Evolutionary conservation across 1,139 yeast species (phyloP).

Genomic region (Geotrichum restrictum): DNA sequence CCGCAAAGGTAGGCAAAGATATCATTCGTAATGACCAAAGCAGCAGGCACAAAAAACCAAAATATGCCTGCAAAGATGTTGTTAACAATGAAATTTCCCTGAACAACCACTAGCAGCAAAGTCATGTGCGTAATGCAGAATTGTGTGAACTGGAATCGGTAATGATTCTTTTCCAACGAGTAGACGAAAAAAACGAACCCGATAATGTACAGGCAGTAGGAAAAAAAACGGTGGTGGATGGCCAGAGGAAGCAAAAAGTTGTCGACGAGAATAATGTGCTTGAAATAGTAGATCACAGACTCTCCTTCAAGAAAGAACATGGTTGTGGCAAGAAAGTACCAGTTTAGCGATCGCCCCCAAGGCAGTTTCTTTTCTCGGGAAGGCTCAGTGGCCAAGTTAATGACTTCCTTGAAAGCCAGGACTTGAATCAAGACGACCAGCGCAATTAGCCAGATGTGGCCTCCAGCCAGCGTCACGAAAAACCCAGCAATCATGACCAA

Average conservation of each 20-base stretch:
- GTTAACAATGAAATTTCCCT: constrained; percentile 86
- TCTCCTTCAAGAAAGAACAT: constrained; percentile 87
- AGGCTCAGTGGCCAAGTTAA: constrained; percentile 73
- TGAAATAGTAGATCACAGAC: constrained; percentile 61
- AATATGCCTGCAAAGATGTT: constrained; percentile 85
- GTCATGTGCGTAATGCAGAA: constrained; percentile 94
- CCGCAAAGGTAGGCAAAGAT: constrained; percentile 96
- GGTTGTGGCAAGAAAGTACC: constrained; percentile 71
- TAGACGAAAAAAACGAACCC: constrained; percentile 90
- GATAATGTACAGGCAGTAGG: constrained; percentile 76
- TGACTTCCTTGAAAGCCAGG: constrained; percentile 85
- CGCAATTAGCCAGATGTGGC: constrained; percentile 75
- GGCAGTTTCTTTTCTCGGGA: constrained; percentile 80
- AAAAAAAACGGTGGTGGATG: constrained; percentile 73
- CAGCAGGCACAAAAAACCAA: constrained; percentile 90
- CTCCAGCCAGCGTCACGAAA: constrained; percentile 69
- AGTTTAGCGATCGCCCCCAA: constrained; percentile 73
- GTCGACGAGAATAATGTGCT: constrained; percentile 45
- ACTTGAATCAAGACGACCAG: constrained; percentile 73
- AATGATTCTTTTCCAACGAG: constrained; percentile 81
- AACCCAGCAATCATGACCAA: constrained; percentile 81
- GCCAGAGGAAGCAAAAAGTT: constrained; percentile 46
- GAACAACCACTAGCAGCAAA: constrained; percentile 79
- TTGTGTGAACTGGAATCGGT: constrained; percentile 89
- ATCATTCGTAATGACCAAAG: constrained; percentile 88